Conservation (phyloP, 345 rosid genomes). For the Carallia brachiata region DNA sequence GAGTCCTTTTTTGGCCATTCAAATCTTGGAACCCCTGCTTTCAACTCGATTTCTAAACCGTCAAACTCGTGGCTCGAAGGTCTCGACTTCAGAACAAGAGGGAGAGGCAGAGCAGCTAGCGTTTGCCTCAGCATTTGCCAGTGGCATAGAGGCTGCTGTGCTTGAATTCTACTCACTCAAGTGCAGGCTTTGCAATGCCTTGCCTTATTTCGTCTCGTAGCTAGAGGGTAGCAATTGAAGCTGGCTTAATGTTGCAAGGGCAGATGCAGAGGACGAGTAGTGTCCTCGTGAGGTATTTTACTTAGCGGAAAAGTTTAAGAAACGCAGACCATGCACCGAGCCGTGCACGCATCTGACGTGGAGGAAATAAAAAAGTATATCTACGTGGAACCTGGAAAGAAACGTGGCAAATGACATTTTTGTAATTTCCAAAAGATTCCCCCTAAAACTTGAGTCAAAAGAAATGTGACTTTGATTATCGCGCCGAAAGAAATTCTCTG, state of each 20-base stretch:
- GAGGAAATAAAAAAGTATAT: no score
- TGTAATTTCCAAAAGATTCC: no score
- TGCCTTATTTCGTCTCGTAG: slow-evolving; percentile 60
- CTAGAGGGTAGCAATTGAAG: slow-evolving; percentile 63
- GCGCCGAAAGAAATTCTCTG: no score
- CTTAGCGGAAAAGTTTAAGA: no score
- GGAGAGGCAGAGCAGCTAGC: slow-evolving; percentile 89
- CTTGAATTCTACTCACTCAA: slow-evolving; percentile 90
- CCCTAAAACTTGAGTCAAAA: no score
- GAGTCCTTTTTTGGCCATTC: slow-evolving; percentile 72
- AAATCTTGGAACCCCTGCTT: slow-evolving; percentile 43
- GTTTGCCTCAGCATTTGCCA: slow-evolving; percentile 71
- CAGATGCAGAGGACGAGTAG: slow-evolving; percentile 85
- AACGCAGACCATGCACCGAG: no score
- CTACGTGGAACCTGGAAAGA: no score
- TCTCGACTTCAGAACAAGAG: slow-evolving; percentile 52
- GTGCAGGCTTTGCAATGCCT: slow-evolving; percentile 78
- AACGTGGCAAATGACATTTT: no score
- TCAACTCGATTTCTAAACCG: no score
- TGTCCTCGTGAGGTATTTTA: slow-evolving; percentile 89
- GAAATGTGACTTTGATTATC: no score
- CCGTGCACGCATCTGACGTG: no score
- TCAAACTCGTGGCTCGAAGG: no score
- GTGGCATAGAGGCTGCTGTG: slow-evolving; percentile 64
- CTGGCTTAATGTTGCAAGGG: slow-evolving; percentile 86